Base-by-base conservation (phyloP, 2,329 filamentous ascomycete species). In the Neopestalotiopsis clavispora region DNA sequence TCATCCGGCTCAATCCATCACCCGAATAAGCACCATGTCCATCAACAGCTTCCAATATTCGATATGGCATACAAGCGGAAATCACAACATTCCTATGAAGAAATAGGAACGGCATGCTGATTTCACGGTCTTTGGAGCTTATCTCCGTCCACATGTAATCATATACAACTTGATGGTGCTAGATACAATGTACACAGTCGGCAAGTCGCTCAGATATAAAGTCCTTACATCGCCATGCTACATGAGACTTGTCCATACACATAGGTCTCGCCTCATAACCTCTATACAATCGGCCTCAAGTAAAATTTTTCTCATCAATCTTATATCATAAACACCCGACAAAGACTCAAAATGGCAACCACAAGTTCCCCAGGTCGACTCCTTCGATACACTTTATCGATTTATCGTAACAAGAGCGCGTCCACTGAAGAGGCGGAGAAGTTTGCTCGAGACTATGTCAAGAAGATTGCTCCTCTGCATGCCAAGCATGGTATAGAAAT, bases 401-500 rank as follows among this genome's bases (percentile, higher is more conserved):
- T 67, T 3, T 67, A 67, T 40, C 65, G 65, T 34, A 67, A 60
- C 65, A 30, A 67, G 52, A 42, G 34, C 20, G 45, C 52, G 34
- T 12, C 34, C 56, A 23, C 4, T 52, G 38, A 67, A 12, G 65
- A 49, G n/a, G 28, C 28, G 1, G 65, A 56, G 20, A 60, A 45
- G 1, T 67, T 67, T 40, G 56, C 65, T 20, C 28, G 65, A n/a
- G 52, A 67, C 6, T 67, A 67, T 45, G 28, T 67, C 20, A 56
- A 58, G 28, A 67, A 67, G 14, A 40, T 60, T 7, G 65, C 65
- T 4, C 45, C 57, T 23, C 14, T 67, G 7, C 65, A 67, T 45
- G 65, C 65, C 56, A 67, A 60, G 56, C 58, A 67, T n/a, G 65
- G 65, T 30, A 61, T 67, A 9, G 65, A 67, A 32, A 59, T 61